These are phyloP conservation scores for Didymosphaeria variabile DNA, from an alignment of 2,329 filamentous ascomycete genomes.

Conservation along the genomic window DNA sequence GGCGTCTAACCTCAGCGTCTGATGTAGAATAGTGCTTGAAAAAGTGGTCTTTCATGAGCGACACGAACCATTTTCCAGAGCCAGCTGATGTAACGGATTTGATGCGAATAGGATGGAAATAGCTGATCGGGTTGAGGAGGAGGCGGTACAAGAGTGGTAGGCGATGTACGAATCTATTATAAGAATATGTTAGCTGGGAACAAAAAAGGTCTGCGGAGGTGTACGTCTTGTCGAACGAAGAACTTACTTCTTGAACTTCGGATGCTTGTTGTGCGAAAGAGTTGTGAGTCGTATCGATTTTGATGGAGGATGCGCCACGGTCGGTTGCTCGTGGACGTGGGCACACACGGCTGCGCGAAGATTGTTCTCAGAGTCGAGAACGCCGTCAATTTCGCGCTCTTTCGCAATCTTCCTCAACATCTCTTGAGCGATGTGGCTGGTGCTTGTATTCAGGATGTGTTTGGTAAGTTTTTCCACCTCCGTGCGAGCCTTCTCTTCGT, in stretches of 20 bases:
- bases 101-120: constrained; percentile 63
- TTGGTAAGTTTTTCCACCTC: constrained; percentile 55
- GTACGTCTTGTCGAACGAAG: background rate
- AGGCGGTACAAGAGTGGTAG: constrained; percentile 60
- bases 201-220: too few relatives aligned
- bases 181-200: background rate
- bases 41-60: constrained; percentile 57
- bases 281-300: constrained; percentile 61
- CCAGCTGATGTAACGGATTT: constrained; percentile 60
- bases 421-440: constrained; percentile 39
- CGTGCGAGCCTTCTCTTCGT: constrained; percentile 54
- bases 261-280: constrained; percentile 54
- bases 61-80: constrained; percentile 61
- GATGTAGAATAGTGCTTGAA: constrained; percentile 59
- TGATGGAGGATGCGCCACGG: constrained; percentile 60
- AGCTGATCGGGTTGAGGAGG: constrained; percentile 59
- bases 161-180: constrained; percentile 55
- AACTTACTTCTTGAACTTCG: constrained; percentile 44
- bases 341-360: constrained; percentile 61
- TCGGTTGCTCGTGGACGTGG: constrained; percentile 58
- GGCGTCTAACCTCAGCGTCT: constrained; percentile 55
- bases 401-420: constrained; percentile 34
- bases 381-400: constrained; percentile 38
- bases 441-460: constrained; percentile 42
- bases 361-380: constrained; percentile 52